Percentiles rank a stretch among this genome's conserved stretches.
Conservation (phyloP, 148 eudicot species). For the Persicaria tinctoria region DNA sequence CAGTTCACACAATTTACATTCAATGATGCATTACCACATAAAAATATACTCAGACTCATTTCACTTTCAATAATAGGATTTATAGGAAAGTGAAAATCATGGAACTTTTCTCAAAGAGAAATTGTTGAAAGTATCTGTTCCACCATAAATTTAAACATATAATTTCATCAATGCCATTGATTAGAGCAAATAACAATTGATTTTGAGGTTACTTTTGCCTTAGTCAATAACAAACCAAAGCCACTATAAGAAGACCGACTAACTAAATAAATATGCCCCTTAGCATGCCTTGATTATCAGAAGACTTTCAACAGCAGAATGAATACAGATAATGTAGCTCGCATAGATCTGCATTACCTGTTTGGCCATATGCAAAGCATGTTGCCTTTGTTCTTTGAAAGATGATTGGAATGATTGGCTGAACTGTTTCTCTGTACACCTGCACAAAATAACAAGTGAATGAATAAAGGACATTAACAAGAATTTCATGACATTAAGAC, state of each 20-base stretch:
- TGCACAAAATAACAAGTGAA: constrained; percentile 19
- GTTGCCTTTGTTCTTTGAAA: constrained; percentile 95
- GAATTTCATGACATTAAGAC: no score
- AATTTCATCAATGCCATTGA: no score
- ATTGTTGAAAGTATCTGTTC: not conserved
- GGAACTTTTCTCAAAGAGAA: not conserved
- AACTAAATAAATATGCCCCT: not conserved
- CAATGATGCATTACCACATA: not conserved
- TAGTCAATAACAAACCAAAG: not conserved
- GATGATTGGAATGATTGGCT: constrained; percentile 86
- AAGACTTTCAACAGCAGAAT: not conserved
- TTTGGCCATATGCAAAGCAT: constrained; percentile 98
- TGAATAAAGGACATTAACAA: not conserved
- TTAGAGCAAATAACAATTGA: no score
- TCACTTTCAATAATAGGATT: not conserved
- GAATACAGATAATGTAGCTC: not conserved
- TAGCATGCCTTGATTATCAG: constrained; percentile 6
- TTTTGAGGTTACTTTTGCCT: no score
- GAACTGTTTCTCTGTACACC: constrained; percentile 83
- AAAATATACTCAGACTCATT: not conserved
- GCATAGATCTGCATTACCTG: constrained; percentile 44
- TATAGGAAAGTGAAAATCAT: not conserved
- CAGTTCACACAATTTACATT: not conserved
- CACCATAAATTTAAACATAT: no score
- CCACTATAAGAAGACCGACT: not conserved